Evolutionary conservation across 1,284 basidiomycete species (phyloP).

Genomic region (Apiotrichum gracile): DNA sequence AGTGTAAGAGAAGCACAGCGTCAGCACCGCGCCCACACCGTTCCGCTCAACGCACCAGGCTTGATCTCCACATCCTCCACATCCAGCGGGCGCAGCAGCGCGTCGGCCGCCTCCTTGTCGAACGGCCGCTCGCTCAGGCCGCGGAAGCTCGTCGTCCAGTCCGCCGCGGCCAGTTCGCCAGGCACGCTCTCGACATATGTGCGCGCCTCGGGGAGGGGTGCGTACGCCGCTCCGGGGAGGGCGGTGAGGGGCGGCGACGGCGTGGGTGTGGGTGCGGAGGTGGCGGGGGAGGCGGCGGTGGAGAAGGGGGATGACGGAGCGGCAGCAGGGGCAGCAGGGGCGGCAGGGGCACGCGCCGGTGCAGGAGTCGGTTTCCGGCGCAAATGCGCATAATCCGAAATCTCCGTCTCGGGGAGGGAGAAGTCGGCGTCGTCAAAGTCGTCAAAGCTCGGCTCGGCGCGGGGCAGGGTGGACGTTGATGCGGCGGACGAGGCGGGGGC

Average conservation of each 20-base stretch:
- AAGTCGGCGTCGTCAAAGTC: conserved; percentile 6
- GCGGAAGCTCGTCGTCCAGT: conserved; percentile 85
- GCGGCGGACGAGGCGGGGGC: conserved; percentile 1
- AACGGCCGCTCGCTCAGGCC: conserved; percentile 79
- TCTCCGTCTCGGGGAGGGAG: conserved; percentile 10
- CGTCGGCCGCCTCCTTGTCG: conserved; percentile 63
- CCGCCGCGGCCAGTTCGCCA: conserved; percentile 33
- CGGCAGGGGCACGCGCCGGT: not conserved
- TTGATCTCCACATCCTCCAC: conserved; percentile 39
- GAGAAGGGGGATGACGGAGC: not conserved
- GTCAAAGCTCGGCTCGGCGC: not conserved
- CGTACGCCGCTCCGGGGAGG: conserved; percentile 19
- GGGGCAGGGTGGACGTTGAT: not conserved
- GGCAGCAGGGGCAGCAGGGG: not conserved
- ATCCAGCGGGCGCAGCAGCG: conserved; percentile 69
- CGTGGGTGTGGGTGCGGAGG: not conserved
- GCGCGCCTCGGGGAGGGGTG: conserved; percentile 10
- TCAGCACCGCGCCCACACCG: no score
- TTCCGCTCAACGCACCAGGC: conserved; percentile 12
- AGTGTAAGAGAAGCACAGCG: no score
- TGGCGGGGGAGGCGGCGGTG: not conserved
- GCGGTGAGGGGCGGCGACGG: conserved; percentile 17
- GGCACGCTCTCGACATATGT: no score
- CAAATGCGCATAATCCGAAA: conserved; percentile 21
- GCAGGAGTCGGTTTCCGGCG: not conserved